phyloP scores from a whole-genome alignment of 78 protist genomes.

The Cavenderia fasciculata region DNA sequence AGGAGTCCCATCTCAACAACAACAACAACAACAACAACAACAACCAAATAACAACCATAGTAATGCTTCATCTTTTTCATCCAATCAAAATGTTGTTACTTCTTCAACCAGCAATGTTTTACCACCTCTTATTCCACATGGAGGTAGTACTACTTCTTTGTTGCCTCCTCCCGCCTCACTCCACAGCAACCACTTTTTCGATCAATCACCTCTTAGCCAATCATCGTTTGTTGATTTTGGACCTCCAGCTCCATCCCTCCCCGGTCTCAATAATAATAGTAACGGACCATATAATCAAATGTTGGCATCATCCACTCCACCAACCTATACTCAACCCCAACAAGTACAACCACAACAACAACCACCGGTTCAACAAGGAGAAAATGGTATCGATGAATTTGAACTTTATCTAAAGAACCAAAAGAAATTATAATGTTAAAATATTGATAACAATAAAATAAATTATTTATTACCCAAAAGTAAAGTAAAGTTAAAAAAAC shows the following conservation, averaged over 20 bases:
- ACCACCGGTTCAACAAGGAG: slow-evolving; percentile 4
- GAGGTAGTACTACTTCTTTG: no score
- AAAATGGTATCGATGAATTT: slow-evolving; percentile 49
- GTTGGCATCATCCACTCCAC: neutral
- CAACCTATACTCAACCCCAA: neutral
- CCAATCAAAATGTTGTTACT: neutral
- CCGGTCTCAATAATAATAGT: slow-evolving; percentile 11
- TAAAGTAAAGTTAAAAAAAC: no score
- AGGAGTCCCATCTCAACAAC: no score
- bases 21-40: neutral
- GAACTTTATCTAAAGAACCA: slow-evolving; percentile 55
- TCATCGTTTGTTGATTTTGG: slow-evolving; percentile 54
- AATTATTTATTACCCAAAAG: no score
- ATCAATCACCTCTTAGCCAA: slow-evolving; percentile 64
- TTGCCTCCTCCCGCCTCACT: slow-evolving; percentile 53
- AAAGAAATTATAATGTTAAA: no score
- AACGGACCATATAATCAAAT: neutral
- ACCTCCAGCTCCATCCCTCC: slow-evolving; percentile 58
- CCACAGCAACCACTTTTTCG: slow-evolving; percentile 51
- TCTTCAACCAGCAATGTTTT: slow-evolving; percentile 17
- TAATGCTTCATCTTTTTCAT: no score
- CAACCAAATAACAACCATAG: neutral
- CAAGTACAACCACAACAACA: neutral
- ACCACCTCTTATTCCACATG: slow-evolving; percentile 42
- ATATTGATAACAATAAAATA: no score